phyloP scores from a whole-genome alignment of 257 asterid genomes.

The Nicotiana undulata region DNA sequence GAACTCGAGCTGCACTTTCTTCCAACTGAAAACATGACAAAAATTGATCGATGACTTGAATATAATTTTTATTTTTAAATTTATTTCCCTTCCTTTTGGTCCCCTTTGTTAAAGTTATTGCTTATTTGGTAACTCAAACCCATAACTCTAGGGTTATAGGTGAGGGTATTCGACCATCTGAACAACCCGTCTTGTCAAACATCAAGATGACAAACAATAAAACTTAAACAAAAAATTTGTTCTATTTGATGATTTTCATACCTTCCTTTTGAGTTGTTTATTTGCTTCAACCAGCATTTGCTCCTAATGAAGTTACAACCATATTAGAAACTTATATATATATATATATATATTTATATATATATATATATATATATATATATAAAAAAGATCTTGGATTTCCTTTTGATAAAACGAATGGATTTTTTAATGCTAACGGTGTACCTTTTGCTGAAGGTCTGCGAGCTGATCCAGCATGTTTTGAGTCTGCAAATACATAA shows the following conservation, averaged over 20 bases:
- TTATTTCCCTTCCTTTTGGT: too few species aligned
- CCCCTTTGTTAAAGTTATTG: too few species aligned
- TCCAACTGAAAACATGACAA: constrained; percentile 7
- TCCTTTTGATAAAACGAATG: background rate
- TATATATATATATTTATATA: too few species aligned
- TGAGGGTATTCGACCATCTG: too few species aligned
- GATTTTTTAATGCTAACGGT: background rate
- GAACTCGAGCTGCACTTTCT: constrained; percentile 1
- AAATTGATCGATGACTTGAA: background rate
- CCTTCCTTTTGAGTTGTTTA: constrained; percentile 14
- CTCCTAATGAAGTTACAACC: constrained; percentile 6
- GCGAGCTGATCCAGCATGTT: constrained; percentile 18
- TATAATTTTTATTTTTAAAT: background rate
- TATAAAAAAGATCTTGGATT: background rate
- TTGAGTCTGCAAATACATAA: background rate
- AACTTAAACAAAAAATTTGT: background rate
- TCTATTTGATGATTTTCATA: background rate
- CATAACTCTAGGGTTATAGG: too few species aligned
- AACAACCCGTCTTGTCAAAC: too few species aligned
- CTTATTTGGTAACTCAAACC: too few species aligned
- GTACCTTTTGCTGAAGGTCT: constrained; percentile 18
- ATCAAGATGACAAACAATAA: background rate
- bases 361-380: too few species aligned
- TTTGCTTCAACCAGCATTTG: constrained; percentile 19
- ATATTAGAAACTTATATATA: background rate